A percentile compares a stretch with the other conserved stretches of the same genome.
Conservation (phyloP, 1,284 basidiomycete genomes). For the Austroboletus olivaceoglutinosus region DNA sequence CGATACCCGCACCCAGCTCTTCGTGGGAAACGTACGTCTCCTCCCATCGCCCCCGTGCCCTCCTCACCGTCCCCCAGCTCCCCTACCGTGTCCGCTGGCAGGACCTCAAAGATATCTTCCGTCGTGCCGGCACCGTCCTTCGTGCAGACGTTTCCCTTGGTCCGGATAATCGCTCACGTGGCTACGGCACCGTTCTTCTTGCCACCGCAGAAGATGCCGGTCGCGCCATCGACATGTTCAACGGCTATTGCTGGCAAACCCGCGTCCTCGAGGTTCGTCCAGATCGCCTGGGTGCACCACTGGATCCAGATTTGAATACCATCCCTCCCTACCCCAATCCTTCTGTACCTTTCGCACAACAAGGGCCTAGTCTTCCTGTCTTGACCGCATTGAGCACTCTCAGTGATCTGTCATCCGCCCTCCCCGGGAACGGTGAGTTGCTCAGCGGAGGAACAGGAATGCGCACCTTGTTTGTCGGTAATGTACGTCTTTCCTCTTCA, state of each 20-base stretch:
- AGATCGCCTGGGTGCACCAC: conserved; percentile 59
- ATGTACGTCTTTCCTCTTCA: conserved; percentile 43
- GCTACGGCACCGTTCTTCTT: conserved; percentile 91
- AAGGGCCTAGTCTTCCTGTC: conserved; percentile 15
- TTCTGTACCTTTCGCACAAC: conserved; percentile 19
- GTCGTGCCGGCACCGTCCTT: conserved; percentile 91
- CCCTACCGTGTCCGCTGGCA: conserved; percentile 98
- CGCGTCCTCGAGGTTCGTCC: conserved; percentile 86
- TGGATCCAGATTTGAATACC: conserved; percentile 23
- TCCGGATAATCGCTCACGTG: conserved; percentile 88
- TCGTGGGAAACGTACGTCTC: conserved; percentile 80
- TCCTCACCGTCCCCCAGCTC: conserved; percentile 48
- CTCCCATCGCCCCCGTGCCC: neutral
- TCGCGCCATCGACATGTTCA: conserved; percentile 85
- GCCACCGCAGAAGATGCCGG: conserved; percentile 91
- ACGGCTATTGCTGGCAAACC: conserved; percentile 91
- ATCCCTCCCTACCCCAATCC: conserved; percentile 12
- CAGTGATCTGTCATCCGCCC: conserved; percentile 18
- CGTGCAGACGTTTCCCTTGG: conserved; percentile 93
- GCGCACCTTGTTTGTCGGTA: conserved; percentile 72
- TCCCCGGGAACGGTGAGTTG: conserved; percentile 22
- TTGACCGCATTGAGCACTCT: conserved; percentile 13
- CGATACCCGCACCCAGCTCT: conserved; percentile 89
- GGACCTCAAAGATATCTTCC: conserved; percentile 96
- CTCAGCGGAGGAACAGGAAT: conserved; percentile 32